Percentiles rank a stretch among this genome's conserved stretches.
Conservation (phyloP, 192 early-diverging fungal genomes). For the Mortierella alpina region DNA sequence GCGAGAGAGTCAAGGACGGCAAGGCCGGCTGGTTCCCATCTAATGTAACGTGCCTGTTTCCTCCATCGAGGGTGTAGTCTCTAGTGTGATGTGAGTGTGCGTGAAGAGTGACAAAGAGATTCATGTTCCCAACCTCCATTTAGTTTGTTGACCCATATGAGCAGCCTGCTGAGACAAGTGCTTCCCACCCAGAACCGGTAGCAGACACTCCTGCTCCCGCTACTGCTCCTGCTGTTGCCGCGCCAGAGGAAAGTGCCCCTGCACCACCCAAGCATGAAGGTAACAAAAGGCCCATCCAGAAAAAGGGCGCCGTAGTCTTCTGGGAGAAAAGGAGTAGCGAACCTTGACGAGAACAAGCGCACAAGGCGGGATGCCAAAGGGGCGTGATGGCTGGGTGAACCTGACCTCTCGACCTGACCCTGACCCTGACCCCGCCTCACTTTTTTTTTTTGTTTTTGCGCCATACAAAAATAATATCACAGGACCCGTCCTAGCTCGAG, state of each 20-base stretch:
- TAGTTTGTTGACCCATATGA: slow-evolving; percentile 50
- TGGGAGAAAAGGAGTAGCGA: not conserved
- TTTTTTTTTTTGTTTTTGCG: not conserved
- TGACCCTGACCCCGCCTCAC: not conserved
- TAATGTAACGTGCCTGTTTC: slow-evolving; percentile 43
- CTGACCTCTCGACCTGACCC: not conserved
- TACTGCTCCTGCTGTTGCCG: slow-evolving; percentile 5
- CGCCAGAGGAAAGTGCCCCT: slow-evolving; percentile 2
- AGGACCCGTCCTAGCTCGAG: slow-evolving; percentile 63
- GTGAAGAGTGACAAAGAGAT: no score
- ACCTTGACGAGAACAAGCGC: not conserved
- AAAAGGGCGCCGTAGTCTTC: not conserved
- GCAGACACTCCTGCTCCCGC: slow-evolving; percentile 2
- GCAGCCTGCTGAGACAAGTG: slow-evolving; percentile 1
- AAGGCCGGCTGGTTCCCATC: slow-evolving; percentile 58
- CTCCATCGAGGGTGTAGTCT: not conserved
- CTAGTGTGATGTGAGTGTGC: no score
- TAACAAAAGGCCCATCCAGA: slow-evolving; percentile 5
- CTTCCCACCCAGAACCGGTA: not conserved
- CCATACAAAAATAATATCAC: not conserved
- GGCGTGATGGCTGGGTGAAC: not conserved
- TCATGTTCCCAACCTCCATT: not conserved
- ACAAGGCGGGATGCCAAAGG: not conserved
- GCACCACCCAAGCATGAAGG: slow-evolving; percentile 38
- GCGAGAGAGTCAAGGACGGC: slow-evolving; percentile 49